phyloP scores from a whole-genome alignment of 2,329 filamentous ascomycete genomes.

The Colletotrichum salicis region DNA sequence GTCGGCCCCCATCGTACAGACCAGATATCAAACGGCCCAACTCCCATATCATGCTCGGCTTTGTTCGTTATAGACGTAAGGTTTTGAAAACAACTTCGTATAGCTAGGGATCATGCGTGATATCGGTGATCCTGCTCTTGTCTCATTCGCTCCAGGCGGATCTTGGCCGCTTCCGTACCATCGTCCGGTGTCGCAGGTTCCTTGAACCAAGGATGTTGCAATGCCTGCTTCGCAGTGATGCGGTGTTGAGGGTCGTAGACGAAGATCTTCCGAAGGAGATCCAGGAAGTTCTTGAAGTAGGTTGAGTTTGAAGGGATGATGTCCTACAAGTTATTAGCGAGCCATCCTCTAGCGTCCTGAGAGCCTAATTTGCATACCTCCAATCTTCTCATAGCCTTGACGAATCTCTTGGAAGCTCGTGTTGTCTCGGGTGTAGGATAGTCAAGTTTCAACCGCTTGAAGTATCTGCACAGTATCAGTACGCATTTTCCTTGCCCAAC shows the following conservation, averaged over 20 bases:
- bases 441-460: slow-evolving; percentile 73
- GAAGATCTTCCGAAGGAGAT: slow-evolving; percentile 74
- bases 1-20: slow-evolving; percentile 32
- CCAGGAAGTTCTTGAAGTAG: slow-evolving; percentile 72
- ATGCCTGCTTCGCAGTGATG: slow-evolving; percentile 73
- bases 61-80: slow-evolving; percentile 37
- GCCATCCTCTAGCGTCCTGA: not conserved
- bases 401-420: slow-evolving; percentile 72
- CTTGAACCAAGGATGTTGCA: slow-evolving; percentile 76
- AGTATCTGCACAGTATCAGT: slow-evolving; percentile 60
- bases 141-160: slow-evolving; percentile 64
- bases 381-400: slow-evolving; percentile 77
- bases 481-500: too few relatives aligned
- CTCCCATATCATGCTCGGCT: slow-evolving; percentile 37
- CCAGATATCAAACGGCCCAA: slow-evolving; percentile 36
- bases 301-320: slow-evolving; percentile 70
- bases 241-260: slow-evolving; percentile 73
- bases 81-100: slow-evolving; percentile 28
- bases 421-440: slow-evolving; percentile 73
- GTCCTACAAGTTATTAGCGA: slow-evolving; percentile 57
- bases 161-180: slow-evolving; percentile 74
- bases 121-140: slow-evolving; percentile 48
- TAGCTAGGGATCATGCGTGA: slow-evolving; percentile 30
- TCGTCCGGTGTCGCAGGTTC: slow-evolving; percentile 72
- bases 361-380: slow-evolving; percentile 57